A percentile compares a stretch with the other conserved stretches of the same genome.
phyloP scores from a whole-genome alignment of 208 protist genomes.

The Giardia duodenalis region DNA sequence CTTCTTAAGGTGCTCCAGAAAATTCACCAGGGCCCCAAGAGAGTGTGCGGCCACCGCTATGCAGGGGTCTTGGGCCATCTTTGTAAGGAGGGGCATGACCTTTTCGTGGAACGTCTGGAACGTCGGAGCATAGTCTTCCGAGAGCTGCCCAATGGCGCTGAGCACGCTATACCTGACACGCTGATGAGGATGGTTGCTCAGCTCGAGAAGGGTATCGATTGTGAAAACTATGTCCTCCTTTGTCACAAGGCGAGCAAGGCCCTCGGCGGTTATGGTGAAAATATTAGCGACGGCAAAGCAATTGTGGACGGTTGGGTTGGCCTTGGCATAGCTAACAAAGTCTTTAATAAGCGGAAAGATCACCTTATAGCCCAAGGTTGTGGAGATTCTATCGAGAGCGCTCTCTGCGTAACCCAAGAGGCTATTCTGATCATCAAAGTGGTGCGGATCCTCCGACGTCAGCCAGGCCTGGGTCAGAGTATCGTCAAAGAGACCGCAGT shows the following conservation, averaged over 20 bases:
- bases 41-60: background rate
- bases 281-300: background rate
- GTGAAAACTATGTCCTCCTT: background rate
- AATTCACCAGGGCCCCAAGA: background rate
- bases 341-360: slow-evolving; percentile 20
- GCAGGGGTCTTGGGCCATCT: background rate
- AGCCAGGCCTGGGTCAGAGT: background rate
- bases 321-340: background rate
- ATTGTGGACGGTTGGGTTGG: background rate
- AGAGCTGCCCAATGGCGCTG: slow-evolving; percentile 32
- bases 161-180: slow-evolving; percentile 27
- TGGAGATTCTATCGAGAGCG: slow-evolving; percentile 29
- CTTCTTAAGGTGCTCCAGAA: background rate
- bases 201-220: background rate
- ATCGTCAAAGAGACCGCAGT: background rate
- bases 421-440: background rate
- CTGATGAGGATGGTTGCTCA: slow-evolving; percentile 20
- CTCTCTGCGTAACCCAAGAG: slow-evolving; percentile 1
- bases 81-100: background rate
- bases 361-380: background rate
- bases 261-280: slow-evolving; percentile 23
- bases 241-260: background rate
- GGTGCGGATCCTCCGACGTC: background rate
- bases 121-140: slow-evolving; percentile 19
- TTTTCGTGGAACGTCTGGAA: slow-evolving; percentile 1